Base-by-base conservation (phyloP, 371 early-diverging fungal genomes). In the Rhizopus stolonifer region DNA sequence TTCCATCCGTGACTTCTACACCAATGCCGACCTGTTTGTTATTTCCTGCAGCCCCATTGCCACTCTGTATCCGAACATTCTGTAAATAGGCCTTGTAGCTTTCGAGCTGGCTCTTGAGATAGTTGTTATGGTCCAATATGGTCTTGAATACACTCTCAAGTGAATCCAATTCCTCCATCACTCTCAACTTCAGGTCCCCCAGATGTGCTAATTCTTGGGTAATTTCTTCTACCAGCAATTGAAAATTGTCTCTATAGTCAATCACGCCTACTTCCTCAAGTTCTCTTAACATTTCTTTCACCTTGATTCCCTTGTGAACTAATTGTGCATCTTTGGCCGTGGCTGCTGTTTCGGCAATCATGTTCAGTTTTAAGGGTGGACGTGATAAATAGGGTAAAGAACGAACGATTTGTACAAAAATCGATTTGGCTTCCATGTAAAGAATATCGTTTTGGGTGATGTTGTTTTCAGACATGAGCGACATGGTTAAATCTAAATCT, bases 11-110 rank as follows among this genome's bases (percentile, higher is more conserved):
- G n/a, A 42, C 29, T 25, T 56, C 54, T 7, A 56, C 62, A 10
- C 39, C 61, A 52, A 70, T 36, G 36, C 36, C 36, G 5, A 36
- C 36, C 58, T 17, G 75, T 73, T 46, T 82, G 75, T 19, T 69
- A 64, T 59, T 70, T 64, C 84, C 22, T 75, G 74, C 52, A 65
- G 75, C 19, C 77, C 84, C 21, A 85, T 79, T 58, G 82, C 84
- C 38, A 80, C 21, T 42, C 65, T 94, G 90, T 52, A 88, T 80
- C 31, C 95, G 81, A 25, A 93, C 94, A 58, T 95, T 95, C 58
- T 92, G 86, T 44, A 95, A 67, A 60, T 95, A 95, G 1, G 92
- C 91, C 77, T 90, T 91, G 78, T 94, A 95, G 4, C 83, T 82
- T 51, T 93, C 93, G 32, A 95, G 67, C 70, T 95, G 95, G 34